Percentiles rank a stretch among this genome's conserved stretches.
phyloP scores from a whole-genome alignment of 2,329 filamentous ascomycete genomes.

The Exophiala sideris region DNA sequence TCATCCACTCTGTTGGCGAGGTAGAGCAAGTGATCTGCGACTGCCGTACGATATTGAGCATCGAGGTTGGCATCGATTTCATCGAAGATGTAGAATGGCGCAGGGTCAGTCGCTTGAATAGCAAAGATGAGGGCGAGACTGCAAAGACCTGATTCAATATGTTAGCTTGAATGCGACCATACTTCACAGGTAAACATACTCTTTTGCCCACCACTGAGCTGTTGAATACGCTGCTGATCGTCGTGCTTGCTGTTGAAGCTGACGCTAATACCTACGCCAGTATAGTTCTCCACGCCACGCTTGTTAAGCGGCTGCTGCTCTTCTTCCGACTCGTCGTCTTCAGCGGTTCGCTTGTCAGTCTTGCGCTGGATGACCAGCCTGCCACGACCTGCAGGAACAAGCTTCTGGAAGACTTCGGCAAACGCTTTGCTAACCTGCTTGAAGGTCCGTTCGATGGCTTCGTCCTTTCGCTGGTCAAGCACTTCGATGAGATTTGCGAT shows the following conservation, averaged over 20 bases:
- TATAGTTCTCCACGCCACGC: conserved; percentile 82
- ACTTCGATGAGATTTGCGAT: conserved; percentile 92
- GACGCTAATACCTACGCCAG: conserved; percentile 91
- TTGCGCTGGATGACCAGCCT: conserved; percentile 89
- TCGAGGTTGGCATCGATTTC: conserved; percentile 98
- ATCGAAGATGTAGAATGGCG: conserved; percentile 98
- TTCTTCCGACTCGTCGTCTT: conserved; percentile 59
- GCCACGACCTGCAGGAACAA: conserved; percentile 90
- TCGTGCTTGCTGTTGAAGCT: conserved; percentile 99
- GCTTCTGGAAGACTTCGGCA: conserved; percentile 84
- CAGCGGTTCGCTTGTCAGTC: conserved; percentile 65
- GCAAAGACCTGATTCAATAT: conserved; percentile 65
- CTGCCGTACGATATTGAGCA: conserved; percentile 94
- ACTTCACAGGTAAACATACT: conserved; percentile 56
- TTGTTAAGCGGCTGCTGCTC: conserved; percentile 53
- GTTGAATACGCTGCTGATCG: conserved; percentile 96
- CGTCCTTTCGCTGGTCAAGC: conserved; percentile 92
- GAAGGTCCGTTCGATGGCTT: conserved; percentile 97
- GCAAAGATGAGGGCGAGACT: conserved; percentile 97
- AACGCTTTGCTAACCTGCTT: conserved; percentile 96
- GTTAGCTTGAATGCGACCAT: conserved; percentile 18
- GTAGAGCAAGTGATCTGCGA: conserved; percentile 80
- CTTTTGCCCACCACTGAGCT: conserved; percentile 95
- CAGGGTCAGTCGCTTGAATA: conserved; percentile 96
- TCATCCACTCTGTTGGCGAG: conserved; percentile 64